These are phyloP conservation scores for Phascolomyces articulosus DNA, from an alignment of 371 early-diverging fungal species.

Conservation along the genomic window DNA sequence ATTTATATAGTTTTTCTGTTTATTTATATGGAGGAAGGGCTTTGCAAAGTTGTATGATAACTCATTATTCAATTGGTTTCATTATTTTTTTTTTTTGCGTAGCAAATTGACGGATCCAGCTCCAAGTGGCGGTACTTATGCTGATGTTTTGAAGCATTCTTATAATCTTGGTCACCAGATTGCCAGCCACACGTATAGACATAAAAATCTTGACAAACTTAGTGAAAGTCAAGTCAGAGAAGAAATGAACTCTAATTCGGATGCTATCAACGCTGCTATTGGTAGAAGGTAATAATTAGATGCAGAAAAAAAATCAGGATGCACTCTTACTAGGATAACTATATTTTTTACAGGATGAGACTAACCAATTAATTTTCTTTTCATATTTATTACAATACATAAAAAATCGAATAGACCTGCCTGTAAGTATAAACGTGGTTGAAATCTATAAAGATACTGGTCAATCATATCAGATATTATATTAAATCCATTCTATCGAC, in stretches of 20 bases:
- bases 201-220: slow-evolving; percentile 37
- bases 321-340: too few relatives aligned
- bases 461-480: not conserved
- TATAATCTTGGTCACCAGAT: slow-evolving; percentile 51
- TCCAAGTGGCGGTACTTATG: slow-evolving; percentile 21
- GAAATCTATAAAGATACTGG: not conserved
- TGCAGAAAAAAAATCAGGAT: not conserved
- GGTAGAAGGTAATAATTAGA: slow-evolving; percentile 22
- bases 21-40: too few relatives aligned
- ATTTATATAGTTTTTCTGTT: too few relatives aligned
- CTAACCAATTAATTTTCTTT: too few relatives aligned
- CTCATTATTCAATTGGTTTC: not conserved
- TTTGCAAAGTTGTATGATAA: too few relatives aligned
- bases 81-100: not conserved
- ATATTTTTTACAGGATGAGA: too few relatives aligned
- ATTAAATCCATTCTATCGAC: not conserved
- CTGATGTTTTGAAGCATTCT: slow-evolving; percentile 42
- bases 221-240: slow-evolving; percentile 17
- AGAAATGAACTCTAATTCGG: slow-evolving; percentile 32
- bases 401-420: slow-evolving; percentile 26
- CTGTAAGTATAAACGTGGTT: slow-evolving; percentile 21
- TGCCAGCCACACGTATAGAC: slow-evolving; percentile 63
- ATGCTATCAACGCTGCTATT: slow-evolving; percentile 28
- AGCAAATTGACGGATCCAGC: slow-evolving; percentile 8
- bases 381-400: not conserved